Evolutionary conservation across 139 green algal species (phyloP).

Genomic region (Chlamydomonas sp.): DNA sequence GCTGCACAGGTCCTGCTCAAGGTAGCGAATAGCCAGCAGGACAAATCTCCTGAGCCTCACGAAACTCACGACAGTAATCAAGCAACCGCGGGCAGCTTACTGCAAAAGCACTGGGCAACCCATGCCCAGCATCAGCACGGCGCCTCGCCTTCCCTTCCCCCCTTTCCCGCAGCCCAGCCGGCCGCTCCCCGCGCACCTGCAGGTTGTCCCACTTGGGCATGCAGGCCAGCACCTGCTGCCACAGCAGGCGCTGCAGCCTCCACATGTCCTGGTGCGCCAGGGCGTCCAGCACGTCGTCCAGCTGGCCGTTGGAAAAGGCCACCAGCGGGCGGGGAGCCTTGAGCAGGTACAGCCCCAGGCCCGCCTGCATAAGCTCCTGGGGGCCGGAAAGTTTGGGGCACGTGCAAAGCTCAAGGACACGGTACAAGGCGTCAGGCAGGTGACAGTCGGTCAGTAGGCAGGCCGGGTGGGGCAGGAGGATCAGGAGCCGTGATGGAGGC

Average conservation of each 20-base stretch:
- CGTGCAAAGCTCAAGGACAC: too few relatives aligned
- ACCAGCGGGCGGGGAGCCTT: neutral
- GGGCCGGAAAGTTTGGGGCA: neutral
- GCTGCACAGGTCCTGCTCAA: conserved; percentile 20
- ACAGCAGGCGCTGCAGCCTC: conserved; percentile 12
- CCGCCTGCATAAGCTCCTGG: neutral
- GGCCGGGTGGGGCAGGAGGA: too few relatives aligned
- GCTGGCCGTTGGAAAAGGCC: neutral
- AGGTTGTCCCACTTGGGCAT: neutral
- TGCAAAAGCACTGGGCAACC: neutral
- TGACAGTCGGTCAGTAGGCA: too few relatives aligned
- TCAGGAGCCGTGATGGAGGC: too few relatives aligned
- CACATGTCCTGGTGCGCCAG: conserved; percentile 23
- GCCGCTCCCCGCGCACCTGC: neutral
- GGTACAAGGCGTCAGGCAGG: too few relatives aligned
- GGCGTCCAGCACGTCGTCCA: conserved; percentile 11
- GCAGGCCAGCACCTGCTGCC: conserved; percentile 2
- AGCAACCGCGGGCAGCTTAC: too few relatives aligned
- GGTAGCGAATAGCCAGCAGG: too few relatives aligned
- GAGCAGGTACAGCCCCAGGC: conserved; percentile 19
- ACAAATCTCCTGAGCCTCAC: too few relatives aligned
- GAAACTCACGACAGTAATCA: too few relatives aligned
- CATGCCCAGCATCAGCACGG: neutral
- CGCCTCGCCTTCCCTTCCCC: neutral
- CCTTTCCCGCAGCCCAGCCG: neutral